Conservation (phyloP, 1,139 yeast species). For the Arxiozyma heterogenica region DNA sequence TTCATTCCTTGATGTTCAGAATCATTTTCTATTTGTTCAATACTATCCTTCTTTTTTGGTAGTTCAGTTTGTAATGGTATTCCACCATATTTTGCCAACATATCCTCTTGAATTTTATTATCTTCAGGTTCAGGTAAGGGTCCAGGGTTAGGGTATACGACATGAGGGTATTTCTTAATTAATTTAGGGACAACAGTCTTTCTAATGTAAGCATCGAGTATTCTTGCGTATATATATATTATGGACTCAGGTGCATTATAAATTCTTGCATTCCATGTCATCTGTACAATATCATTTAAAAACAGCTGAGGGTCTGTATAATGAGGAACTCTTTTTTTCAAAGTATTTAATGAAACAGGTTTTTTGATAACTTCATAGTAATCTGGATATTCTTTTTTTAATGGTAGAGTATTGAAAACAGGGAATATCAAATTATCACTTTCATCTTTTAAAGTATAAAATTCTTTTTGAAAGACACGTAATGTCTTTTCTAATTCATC, state of each 20-base stretch:
- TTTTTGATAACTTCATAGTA: constrained; percentile 58
- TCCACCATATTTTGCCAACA: constrained; percentile 2
- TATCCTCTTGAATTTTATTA: constrained; percentile 7
- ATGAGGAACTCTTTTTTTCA: constrained; percentile 39
- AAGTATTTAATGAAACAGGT: constrained; percentile 67
- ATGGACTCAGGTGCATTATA: constrained; percentile 65
- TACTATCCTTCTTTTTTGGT: background rate
- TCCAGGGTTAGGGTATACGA: constrained; percentile 64
- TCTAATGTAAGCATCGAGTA: constrained; percentile 53
- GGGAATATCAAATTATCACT: constrained; percentile 37
- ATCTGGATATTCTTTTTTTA: constrained; percentile 52
- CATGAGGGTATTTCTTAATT: constrained; percentile 35
- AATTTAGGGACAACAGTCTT: constrained; percentile 45
- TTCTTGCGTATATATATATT: constrained; percentile 63
- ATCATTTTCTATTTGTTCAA: background rate
- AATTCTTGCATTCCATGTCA: constrained; percentile 80
- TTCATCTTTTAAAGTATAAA: constrained; percentile 40
- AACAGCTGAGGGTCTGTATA: constrained; percentile 62
- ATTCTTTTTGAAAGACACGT: constrained; percentile 17
- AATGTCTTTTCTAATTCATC: constrained; percentile 8
- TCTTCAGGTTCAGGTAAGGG: constrained; percentile 49
- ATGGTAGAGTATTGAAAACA: constrained; percentile 47
- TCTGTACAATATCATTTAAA: constrained; percentile 68
- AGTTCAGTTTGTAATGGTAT: background rate
- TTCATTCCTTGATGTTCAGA: background rate